Base-by-base conservation (phyloP, 495 filamentous ascomycete genomes). In the Amphirosellinia nigrospora region DNA sequence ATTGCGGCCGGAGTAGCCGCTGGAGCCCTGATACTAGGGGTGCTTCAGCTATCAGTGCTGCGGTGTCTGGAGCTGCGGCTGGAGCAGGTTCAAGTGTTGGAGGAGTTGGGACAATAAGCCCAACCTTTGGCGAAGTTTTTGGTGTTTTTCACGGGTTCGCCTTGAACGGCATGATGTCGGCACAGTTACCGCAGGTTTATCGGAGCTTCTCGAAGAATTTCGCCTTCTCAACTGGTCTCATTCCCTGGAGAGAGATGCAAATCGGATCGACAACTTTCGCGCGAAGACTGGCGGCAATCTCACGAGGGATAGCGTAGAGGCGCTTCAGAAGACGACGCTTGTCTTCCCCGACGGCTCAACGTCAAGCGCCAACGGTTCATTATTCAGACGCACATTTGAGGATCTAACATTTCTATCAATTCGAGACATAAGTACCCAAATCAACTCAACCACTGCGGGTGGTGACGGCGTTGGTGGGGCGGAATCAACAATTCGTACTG, bases 151-250 rank as follows among this genome's bases (percentile, higher is more conserved):
- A 98, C 81, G 89, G 89, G 36, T 89, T 99, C 80, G 94, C 96
- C 23, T 91, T 94, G 83, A 97, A 94, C 77, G 96, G 96, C 64
- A 98, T 98, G 96, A 80, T 98, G 77, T 95, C 91, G 71, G 94
- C 94, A 73, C 87, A 90, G 72, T 94, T 97, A 74, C 96, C 96
- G 6, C 79, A 87, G 34, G 88, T 98, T 32, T 98, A 98, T 80
- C 86, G 88, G 68, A 94, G 89, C 76, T 99, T 97, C 78, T 79
- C 92, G 48, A 91, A 91, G 81, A 99, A 98, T 79, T 99, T 99
- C 80, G 94, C 86, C 46, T 99, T 97, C 84, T 94, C 93, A 70
- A 91, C 90, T 32, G 95, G 94, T 28, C 77, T 98, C 70, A 86
- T 99, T 58, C 87, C 91, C 4, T 97, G 95, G 94, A 87, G 83